Evolutionary conservation across 495 filamentous ascomycete species (phyloP).

Genomic region (Schizothecium vesticola): DNA sequence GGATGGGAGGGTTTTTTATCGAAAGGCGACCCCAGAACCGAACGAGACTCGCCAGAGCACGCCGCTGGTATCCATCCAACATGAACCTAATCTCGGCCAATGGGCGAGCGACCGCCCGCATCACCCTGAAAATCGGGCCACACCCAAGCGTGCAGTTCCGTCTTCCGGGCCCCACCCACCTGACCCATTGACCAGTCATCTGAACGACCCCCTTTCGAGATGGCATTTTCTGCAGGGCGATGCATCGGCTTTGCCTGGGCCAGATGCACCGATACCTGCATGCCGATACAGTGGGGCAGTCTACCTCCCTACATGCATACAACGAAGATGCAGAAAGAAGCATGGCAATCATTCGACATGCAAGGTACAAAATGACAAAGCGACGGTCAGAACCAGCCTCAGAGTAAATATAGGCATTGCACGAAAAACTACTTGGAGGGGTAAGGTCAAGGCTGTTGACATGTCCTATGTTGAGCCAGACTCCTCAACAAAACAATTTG

Average conservation of each 20-base stretch:
- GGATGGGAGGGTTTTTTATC: slow-evolving; percentile 27
- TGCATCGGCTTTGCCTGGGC: background rate
- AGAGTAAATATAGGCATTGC: background rate
- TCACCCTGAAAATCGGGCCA: slow-evolving; percentile 30
- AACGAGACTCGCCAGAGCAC: background rate
- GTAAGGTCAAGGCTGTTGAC: no score
- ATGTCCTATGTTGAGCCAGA: no score
- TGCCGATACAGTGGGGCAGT: background rate
- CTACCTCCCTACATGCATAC: background rate
- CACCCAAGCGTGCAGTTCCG: slow-evolving; percentile 21
- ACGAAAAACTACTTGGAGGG: no score
- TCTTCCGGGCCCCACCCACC: slow-evolving; percentile 19
- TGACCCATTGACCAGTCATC: slow-evolving; percentile 2
- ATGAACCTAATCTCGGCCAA: slow-evolving; percentile 1
- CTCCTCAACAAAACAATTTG: background rate
- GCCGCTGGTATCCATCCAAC: background rate
- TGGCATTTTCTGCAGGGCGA: background rate
- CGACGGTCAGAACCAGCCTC: background rate
- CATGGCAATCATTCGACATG: background rate
- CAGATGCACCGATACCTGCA: slow-evolving; percentile 11
- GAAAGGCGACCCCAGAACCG: slow-evolving; percentile 4
- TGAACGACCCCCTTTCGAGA: slow-evolving; percentile 6
- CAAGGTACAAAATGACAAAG: background rate
- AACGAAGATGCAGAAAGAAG: background rate
- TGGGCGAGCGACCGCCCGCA: slow-evolving; percentile 10